Conservation (phyloP, 768 basidiomycete genomes). For the Pulveroboletus sp. region DNA sequence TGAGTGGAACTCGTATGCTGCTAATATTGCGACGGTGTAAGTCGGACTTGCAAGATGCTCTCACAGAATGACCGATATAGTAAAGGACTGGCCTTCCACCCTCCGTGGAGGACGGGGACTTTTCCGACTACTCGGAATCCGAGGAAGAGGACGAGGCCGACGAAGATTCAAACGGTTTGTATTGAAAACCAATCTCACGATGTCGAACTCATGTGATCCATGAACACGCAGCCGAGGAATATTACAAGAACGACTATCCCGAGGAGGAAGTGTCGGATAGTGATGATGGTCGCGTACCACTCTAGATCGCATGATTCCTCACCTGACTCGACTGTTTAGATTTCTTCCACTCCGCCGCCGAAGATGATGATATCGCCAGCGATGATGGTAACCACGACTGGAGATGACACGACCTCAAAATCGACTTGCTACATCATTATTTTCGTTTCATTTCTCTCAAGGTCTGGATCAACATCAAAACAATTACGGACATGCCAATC, state of each 20-base stretch:
- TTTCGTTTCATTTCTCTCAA: constrained; percentile 17
- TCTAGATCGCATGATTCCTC: not conserved
- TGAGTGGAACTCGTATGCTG: constrained; percentile 56
- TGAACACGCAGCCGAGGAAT: constrained; percentile 60
- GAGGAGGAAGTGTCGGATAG: constrained; percentile 55
- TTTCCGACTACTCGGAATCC: constrained; percentile 60
- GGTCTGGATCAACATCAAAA: constrained; percentile 18
- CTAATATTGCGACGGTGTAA: constrained; percentile 63
- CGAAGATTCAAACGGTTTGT: constrained; percentile 78
- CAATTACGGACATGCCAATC: constrained; percentile 16
- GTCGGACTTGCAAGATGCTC: constrained; percentile 17
- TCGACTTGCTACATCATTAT: constrained; percentile 11
- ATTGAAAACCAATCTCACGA: not conserved
- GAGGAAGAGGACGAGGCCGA: constrained; percentile 73
- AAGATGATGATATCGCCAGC: constrained; percentile 40
- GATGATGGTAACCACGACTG: constrained; percentile 33
- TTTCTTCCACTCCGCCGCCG: constrained; percentile 53
- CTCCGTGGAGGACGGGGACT: constrained; percentile 45
- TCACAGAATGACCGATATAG: not conserved
- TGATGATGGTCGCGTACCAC: constrained; percentile 36
- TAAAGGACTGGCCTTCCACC: constrained; percentile 62
- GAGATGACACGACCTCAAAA: constrained; percentile 23
- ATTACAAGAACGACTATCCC: constrained; percentile 83
- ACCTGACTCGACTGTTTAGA: constrained; percentile 35
- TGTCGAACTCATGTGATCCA: not conserved